phyloP scores from a whole-genome alignment of 495 filamentous ascomycete species.

The Amniculicola lignicola region DNA sequence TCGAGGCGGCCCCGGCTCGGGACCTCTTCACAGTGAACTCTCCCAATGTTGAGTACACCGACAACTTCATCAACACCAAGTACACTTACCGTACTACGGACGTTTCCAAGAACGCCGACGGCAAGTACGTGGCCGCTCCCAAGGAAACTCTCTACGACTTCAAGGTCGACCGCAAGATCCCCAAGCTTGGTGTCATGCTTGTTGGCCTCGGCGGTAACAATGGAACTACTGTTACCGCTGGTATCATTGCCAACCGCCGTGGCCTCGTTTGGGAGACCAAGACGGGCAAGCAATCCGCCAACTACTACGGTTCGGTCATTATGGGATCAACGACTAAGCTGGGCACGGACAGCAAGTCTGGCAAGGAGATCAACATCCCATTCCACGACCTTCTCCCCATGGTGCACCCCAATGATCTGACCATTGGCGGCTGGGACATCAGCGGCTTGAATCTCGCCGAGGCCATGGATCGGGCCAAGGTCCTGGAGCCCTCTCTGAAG shows the following conservation, averaged over 20 bases:
- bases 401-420: conserved; percentile 95
- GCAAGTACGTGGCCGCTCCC: conserved; percentile 78
- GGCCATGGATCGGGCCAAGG: conserved; percentile 92
- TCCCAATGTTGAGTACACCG: conserved; percentile 87
- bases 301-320: conserved; percentile 96
- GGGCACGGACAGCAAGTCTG: conserved; percentile 78
- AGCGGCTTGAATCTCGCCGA: conserved; percentile 81
- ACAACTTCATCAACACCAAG: conserved; percentile 82
- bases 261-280: conserved; percentile 87
- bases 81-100: conserved; percentile 95
- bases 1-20: conserved; percentile 42
- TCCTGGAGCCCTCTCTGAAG: conserved; percentile 92
- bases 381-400: conserved; percentile 93
- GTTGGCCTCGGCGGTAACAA: conserved; percentile 99
- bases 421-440: conserved; percentile 97
- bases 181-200: conserved; percentile 94
- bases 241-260: conserved; percentile 92
- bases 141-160: conserved; percentile 92
- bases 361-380: conserved; percentile 90
- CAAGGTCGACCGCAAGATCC: conserved; percentile 91
- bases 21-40: conserved; percentile 83
- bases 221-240: conserved; percentile 93
- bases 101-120: conserved; percentile 66
- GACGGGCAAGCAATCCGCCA: conserved; percentile 76
- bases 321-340: conserved; percentile 98